These are phyloP conservation scores for Cubamyces lactineus DNA, from an alignment of 768 basidiomycete species.

Conservation along the genomic window DNA sequence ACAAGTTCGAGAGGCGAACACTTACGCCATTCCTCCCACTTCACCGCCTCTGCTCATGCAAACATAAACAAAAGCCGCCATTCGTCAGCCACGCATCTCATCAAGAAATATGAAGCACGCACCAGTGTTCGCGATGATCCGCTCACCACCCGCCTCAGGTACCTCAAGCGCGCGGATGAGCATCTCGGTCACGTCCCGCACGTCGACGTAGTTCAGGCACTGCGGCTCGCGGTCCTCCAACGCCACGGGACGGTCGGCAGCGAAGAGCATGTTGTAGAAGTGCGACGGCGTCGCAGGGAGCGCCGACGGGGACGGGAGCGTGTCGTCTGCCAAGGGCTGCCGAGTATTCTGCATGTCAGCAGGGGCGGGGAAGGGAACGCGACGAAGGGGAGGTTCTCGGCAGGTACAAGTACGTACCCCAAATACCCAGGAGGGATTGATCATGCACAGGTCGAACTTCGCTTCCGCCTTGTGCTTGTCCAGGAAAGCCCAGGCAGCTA, in stretches of 20 bases:
- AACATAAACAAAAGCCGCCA: not conserved
- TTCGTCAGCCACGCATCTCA: not conserved
- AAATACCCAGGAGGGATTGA: slow-evolving; percentile 54
- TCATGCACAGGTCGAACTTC: slow-evolving; percentile 34
- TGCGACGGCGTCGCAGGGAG: not conserved
- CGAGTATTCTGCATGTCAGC: not conserved
- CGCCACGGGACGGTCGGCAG: not conserved
- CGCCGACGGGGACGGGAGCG: not conserved
- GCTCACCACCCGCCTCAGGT: slow-evolving; percentile 54
- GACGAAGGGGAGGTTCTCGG: not conserved
- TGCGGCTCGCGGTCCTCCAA: not conserved
- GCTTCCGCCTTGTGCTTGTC: slow-evolving; percentile 46
- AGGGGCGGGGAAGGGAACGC: not conserved
- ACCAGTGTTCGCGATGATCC: slow-evolving; percentile 45
- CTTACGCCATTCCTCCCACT: slow-evolving; percentile 6
- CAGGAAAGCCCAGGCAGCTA: slow-evolving; percentile 54
- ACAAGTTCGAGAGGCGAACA: not conserved
- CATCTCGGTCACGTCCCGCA: slow-evolving; percentile 55
- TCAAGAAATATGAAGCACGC: not conserved
- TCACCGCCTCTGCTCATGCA: not conserved
- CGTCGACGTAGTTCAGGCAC: slow-evolving; percentile 40
- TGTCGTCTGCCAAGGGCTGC: not conserved
- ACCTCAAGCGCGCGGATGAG: slow-evolving; percentile 56
- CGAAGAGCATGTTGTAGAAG: slow-evolving; percentile 1
- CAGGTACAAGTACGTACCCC: not conserved